phyloP scores from a whole-genome alignment of 176 grass and related monocot genomes.

The Rhynchospora tenuis region DNA sequence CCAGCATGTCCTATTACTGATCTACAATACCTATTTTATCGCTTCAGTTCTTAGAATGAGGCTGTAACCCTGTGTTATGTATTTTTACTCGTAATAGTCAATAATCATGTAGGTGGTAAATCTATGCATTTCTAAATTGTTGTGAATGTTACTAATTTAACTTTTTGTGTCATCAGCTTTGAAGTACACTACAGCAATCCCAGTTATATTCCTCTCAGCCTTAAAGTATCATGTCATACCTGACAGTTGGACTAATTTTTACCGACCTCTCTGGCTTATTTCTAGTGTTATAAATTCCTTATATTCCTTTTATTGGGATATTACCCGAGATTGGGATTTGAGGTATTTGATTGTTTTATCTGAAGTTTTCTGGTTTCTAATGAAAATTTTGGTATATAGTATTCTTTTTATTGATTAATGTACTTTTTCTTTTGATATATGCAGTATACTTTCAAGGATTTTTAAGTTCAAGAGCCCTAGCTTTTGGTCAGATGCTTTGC shows the following conservation, averaged over 20 bases:
- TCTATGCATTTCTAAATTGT: conserved; percentile 21
- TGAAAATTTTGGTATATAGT: background rate
- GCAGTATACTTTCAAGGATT: conserved; percentile 79
- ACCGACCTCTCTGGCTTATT: conserved; percentile 84
- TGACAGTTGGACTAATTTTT: conserved; percentile 65
- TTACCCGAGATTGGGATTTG: conserved; percentile 95
- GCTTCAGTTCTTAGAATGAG: background rate
- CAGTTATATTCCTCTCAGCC: conserved; percentile 89
- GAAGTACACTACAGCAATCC: conserved; percentile 87
- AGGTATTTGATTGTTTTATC: conserved; percentile 33
- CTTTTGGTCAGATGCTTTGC: conserved; percentile 52
- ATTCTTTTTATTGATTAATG: conserved; percentile 17
- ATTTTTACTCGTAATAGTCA: background rate
- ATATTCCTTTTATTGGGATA: conserved; percentile 99
- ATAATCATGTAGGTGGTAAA: background rate
- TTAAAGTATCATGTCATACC: conserved; percentile 86
- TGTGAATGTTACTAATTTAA: conserved; percentile 15
- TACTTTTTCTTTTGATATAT: background rate
- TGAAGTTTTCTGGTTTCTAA: background rate
- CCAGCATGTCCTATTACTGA: background rate
- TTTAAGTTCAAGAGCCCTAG: conserved; percentile 91
- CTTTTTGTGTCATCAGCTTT: conserved; percentile 53
- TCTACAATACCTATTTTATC: background rate
- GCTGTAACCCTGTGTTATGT: background rate
- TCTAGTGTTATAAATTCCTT: conserved; percentile 81